These are phyloP conservation scores for Afroboletus lepidellus DNA, from an alignment of 1,284 basidiomycete species.

Conservation along the genomic window DNA sequence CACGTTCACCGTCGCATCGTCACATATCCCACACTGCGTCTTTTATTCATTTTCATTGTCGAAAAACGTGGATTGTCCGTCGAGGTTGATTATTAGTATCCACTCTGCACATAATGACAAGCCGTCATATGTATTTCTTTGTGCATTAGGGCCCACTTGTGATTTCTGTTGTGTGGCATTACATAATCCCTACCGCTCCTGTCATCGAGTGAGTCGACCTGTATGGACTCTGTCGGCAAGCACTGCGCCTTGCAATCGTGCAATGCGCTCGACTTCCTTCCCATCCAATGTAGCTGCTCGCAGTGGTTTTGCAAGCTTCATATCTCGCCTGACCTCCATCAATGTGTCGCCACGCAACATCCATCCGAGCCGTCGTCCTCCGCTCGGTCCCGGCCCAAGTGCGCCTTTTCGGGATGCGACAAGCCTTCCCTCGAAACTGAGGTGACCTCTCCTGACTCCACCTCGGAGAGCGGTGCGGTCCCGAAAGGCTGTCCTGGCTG, in stretches of 20 bases:
- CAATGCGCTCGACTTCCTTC: slow-evolving; percentile 50
- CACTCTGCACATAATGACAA: slow-evolving; percentile 5
- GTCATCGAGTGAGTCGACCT: slow-evolving; percentile 27
- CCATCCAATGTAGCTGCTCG: slow-evolving; percentile 48
- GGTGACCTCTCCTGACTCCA: slow-evolving; percentile 29
- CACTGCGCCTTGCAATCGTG: slow-evolving; percentile 47
- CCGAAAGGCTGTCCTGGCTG: slow-evolving; percentile 51
- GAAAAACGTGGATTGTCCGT: slow-evolving; percentile 14
- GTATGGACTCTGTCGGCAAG: slow-evolving; percentile 43
- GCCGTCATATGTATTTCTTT: slow-evolving; percentile 17
- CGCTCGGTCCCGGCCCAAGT: slow-evolving; percentile 42
- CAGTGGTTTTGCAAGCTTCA: slow-evolving; percentile 50
- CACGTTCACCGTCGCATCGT: slow-evolving; percentile 4
- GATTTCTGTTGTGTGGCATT: background rate
- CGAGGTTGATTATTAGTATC: slow-evolving; percentile 13
- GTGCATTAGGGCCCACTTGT: background rate
- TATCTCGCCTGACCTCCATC: slow-evolving; percentile 55
- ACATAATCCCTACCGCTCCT: background rate
- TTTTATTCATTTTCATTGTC: slow-evolving; percentile 7
- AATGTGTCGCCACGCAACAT: slow-evolving; percentile 40
- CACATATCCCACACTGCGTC: background rate
- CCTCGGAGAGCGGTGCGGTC: slow-evolving; percentile 25
- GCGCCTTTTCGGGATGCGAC: slow-evolving; percentile 49
- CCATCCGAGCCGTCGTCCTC: background rate
- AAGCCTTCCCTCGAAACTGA: slow-evolving; percentile 51